Base-by-base conservation (phyloP, 2,329 filamentous ascomycete species). In the Aureobasidium subglaciale region DNA sequence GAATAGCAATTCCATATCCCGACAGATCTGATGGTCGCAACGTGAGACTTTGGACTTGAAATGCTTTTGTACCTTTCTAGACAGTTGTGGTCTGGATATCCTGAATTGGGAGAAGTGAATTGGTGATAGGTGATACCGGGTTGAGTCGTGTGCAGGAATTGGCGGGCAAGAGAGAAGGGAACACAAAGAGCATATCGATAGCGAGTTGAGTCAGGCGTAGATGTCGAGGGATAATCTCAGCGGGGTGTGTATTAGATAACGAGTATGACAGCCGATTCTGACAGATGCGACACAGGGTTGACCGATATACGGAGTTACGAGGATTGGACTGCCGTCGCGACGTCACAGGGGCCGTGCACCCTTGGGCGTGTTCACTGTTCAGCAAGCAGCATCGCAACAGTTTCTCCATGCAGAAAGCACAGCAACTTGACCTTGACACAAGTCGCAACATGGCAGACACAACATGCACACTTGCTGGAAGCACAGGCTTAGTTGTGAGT, bases 401-500 rank as follows among this genome's bases (percentile, higher is more conserved):
- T 32, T 32, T 6, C n/a, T 4, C 10, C 5, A n/a, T 11, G 5
- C 15, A 27, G 15, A 32, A 16, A 45, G 18, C 20, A 29, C 24
- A 13, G 16, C 16, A 29, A n/a, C 8, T n/a, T n/a, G 25, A 3
- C 9, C 22, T 13, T 5, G 2, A 20, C 41, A 45, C 29, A 9
- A 10, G 41, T 45, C 30, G 30, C 20, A 50, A 25, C 11, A 50
- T 50, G 46, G 46, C 46, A 38, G 77, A 35, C 37, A n/a, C 32
- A 16, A 63, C 78, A 2, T 71, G 76, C 41, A 75, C 77, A 62
- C 68, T 87, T 58, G 78, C 83, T 62, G 86, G 86, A 60, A 80
- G 78, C 63, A 88, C 85, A 56, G 84, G 85, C 67, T 79, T 86
- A 34, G 78, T 77, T 32, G 75, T 77, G 65, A 54, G 73, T 66